Percentiles rank a stretch among this genome's conserved stretches.
Evolutionary conservation across 2,329 filamentous ascomycete genomes (phyloP).

Genomic region (Exophiala lecanii-corni): DNA sequence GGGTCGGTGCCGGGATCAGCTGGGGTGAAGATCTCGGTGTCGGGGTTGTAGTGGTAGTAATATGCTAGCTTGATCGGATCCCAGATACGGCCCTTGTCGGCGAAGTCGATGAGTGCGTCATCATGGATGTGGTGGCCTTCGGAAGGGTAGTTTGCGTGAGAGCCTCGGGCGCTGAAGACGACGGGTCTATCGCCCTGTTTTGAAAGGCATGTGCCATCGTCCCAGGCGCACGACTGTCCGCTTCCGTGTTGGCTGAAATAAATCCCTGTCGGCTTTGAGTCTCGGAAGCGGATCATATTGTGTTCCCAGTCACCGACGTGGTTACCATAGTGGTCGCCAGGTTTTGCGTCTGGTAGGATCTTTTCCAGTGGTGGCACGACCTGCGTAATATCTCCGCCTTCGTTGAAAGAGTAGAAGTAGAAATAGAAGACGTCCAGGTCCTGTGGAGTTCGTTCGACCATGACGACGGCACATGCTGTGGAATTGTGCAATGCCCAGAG

Average conservation of each 20-base stretch:
- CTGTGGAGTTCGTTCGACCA: constrained; percentile 52
- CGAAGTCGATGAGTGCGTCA: constrained; percentile 50
- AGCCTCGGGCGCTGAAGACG: constrained; percentile 84
- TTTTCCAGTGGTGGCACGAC: constrained; percentile 40
- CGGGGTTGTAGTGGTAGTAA: constrained; percentile 73
- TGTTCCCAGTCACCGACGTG: constrained; percentile 99
- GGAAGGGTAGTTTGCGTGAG: constrained; percentile 76
- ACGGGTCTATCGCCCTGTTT: constrained; percentile 47
- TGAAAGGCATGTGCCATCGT: constrained; percentile 28
- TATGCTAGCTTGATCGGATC: constrained; percentile 75
- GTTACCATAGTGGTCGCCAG: constrained; percentile 73
- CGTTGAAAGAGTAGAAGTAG: constrained; percentile 97
- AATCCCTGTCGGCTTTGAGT: constrained; percentile 66
- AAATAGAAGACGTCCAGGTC: constrained; percentile 88
- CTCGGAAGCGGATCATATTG: constrained; percentile 80
- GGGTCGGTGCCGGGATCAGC: constrained; percentile 66
- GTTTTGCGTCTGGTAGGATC: constrained; percentile 38
- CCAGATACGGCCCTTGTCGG: constrained; percentile 78
- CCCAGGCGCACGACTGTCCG: constrained; percentile 60
- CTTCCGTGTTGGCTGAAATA: constrained; percentile 61
- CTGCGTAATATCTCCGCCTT: constrained; percentile 82
- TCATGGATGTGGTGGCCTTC: constrained; percentile 77
- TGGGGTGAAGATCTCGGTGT: constrained; percentile 43
- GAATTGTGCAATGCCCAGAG: constrained; percentile 49
- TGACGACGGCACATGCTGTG: constrained; percentile 50